These are phyloP conservation scores for Oemleria cerasiformis DNA, from an alignment of 306 rosid genomes.

Conservation along the genomic window DNA sequence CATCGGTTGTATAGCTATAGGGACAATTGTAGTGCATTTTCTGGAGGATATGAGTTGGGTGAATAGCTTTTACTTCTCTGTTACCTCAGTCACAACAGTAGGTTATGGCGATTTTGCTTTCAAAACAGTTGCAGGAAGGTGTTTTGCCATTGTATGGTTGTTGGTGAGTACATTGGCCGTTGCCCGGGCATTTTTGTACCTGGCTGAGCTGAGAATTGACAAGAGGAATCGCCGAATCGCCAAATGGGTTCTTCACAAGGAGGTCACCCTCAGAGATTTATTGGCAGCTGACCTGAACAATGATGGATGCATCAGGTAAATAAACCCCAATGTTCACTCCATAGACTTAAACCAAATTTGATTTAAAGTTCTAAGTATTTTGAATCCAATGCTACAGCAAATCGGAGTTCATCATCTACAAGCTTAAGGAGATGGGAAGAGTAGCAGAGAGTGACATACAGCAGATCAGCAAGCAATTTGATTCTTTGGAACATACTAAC, in stretches of 20 bases:
- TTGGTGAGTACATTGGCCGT: conserved; percentile 66
- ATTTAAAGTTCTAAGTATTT: neutral
- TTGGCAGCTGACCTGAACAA: conserved; percentile 69
- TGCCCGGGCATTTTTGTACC: conserved; percentile 59
- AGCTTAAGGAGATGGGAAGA: conserved; percentile 76
- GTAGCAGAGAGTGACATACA: conserved; percentile 49
- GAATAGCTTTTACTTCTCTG: conserved; percentile 58
- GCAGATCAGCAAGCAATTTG: conserved; percentile 56
- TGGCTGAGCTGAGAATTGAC: conserved; percentile 61
- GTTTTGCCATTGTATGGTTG: conserved; percentile 68
- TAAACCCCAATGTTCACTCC: conserved; percentile 6
- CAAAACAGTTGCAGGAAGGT: conserved; percentile 45
- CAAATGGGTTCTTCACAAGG: conserved; percentile 60
- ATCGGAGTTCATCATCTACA: conserved; percentile 65
- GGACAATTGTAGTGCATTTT: conserved; percentile 44
- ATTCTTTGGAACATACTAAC: conserved; percentile 42
- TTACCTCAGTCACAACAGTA: conserved; percentile 72
- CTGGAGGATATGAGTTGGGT: conserved; percentile 49
- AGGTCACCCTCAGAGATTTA: conserved; percentile 57
- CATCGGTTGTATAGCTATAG: conserved; percentile 51
- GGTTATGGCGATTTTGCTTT: conserved; percentile 71
- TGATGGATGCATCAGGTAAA: conserved; percentile 72
- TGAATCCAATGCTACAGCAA: conserved; percentile 36
- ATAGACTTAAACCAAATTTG: neutral
- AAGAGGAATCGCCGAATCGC: conserved; percentile 58